Evolutionary conservation across 129 eudicot genomes (phyloP).

Genomic region (Smallanthus sonchifolius): DNA sequence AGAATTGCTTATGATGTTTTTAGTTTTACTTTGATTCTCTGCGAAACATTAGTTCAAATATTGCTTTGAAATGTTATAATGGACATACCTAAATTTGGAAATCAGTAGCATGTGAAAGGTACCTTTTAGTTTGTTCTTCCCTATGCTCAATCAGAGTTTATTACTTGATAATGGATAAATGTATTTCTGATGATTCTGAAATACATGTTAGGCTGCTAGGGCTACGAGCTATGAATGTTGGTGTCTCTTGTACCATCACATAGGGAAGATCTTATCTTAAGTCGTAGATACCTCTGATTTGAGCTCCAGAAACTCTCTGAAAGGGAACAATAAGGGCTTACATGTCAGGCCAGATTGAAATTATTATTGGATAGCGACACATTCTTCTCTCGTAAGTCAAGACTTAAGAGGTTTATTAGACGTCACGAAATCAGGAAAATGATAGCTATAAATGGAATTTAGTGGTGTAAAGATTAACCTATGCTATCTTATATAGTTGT

Average conservation of each 20-base stretch:
- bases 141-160: slow-evolving; percentile 1
- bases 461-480: neutral
- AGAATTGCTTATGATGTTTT: neutral
- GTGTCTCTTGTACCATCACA: neutral
- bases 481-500: neutral
- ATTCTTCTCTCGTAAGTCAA: neutral
- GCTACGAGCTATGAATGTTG: neutral
- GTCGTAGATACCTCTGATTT: neutral
- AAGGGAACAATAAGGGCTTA: slow-evolving; percentile 12
- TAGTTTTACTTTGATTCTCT: neutral
- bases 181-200: neutral
- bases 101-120: slow-evolving; percentile 15
- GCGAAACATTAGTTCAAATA: neutral
- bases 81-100: neutral
- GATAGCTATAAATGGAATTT: neutral
- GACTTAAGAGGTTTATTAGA: neutral
- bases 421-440: neutral
- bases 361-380: neutral
- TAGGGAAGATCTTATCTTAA: neutral
- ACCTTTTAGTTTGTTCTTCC: neutral
- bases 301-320: neutral
- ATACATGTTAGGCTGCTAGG: neutral
- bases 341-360: neutral
- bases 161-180: slow-evolving; percentile 6
- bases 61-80: neutral